A percentile compares a stretch with the other conserved stretches of the same genome.
These are phyloP conservation scores for Strobilomyces confusus DNA, from an alignment of 768 basidiomycete genomes.

Conservation along the genomic window DNA sequence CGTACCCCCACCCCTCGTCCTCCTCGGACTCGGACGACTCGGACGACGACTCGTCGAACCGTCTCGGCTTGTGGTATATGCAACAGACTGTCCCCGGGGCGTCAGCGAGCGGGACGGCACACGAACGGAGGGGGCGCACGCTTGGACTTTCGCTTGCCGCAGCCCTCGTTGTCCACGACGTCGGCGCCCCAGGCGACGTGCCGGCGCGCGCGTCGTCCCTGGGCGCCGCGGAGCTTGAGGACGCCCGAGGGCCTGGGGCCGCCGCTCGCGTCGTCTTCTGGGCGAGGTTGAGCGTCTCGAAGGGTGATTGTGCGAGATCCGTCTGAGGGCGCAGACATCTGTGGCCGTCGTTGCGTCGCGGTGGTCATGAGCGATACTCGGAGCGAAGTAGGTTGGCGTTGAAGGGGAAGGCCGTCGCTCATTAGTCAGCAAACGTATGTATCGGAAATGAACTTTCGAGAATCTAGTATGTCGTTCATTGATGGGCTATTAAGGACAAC, in stretches of 20 bases:
- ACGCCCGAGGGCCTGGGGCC: slow-evolving; percentile 26
- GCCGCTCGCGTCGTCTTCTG: slow-evolving; percentile 23
- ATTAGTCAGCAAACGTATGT: slow-evolving; percentile 20
- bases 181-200: slow-evolving; percentile 81
- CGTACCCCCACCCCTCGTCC: background rate
- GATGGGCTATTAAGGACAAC: slow-evolving; percentile 20
- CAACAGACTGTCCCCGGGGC: slow-evolving; percentile 95
- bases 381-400: no score
- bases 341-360: slow-evolving; percentile 28
- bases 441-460: background rate
- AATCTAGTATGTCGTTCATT: slow-evolving; percentile 15
- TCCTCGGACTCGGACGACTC: slow-evolving; percentile 32
- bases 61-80: slow-evolving; percentile 82
- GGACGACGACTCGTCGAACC: slow-evolving; percentile 80
- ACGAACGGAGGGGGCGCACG: slow-evolving; percentile 48
- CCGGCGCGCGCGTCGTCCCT: slow-evolving; percentile 40
- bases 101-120: no score
- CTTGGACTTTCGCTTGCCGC: slow-evolving; percentile 89
- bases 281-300: slow-evolving; percentile 32
- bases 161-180: slow-evolving; percentile 87
- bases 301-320: slow-evolving; percentile 55
- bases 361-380: slow-evolving; percentile 4
- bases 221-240: slow-evolving; percentile 56
- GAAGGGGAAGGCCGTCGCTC: background rate
- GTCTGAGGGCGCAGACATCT: slow-evolving; percentile 43